These are phyloP conservation scores for Chaetoceros muelleri DNA, from an alignment of 108 stramenopile species.

Conservation along the genomic window DNA sequence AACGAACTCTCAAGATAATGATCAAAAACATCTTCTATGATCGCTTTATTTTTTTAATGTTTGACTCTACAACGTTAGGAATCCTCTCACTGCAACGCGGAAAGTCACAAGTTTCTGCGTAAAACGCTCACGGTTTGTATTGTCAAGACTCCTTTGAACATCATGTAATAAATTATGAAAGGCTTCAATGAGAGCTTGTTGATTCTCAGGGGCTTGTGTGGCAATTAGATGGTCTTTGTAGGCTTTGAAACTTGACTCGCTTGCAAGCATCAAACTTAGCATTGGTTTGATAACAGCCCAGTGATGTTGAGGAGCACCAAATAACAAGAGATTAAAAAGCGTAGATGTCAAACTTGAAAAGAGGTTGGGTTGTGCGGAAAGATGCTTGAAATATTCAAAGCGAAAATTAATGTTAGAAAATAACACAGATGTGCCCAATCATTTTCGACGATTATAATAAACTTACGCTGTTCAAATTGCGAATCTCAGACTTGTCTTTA, in stretches of 20 bases:
- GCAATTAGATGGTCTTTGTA: constrained; percentile 90
- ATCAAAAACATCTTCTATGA: no score
- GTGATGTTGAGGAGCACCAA: constrained; percentile 90
- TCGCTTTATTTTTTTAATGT: no score
- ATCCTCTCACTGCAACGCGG: constrained; percentile 83
- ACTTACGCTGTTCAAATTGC: constrained; percentile 65
- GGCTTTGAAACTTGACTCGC: constrained; percentile 78
- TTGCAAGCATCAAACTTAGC: constrained; percentile 93
- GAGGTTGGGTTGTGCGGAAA: constrained; percentile 79
- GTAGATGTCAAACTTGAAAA: constrained; percentile 86
- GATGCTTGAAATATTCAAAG: constrained; percentile 28
- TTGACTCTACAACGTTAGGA: constrained; percentile 89
- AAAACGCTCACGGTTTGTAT: constrained; percentile 92
- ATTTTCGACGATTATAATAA: neutral
- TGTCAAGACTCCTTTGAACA: constrained; percentile 87
- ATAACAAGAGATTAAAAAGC: constrained; percentile 91
- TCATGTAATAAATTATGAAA: constrained; percentile 85
- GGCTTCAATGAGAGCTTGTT: constrained; percentile 78
- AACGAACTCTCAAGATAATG: no score
- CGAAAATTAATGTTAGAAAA: neutral
- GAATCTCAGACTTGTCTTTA: constrained; percentile 86
- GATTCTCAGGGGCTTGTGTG: constrained; percentile 86
- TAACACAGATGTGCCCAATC: neutral
- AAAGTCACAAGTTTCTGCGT: constrained; percentile 93
- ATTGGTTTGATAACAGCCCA: constrained; percentile 98